These are phyloP conservation scores for Metrosideros polymorpha DNA, from an alignment of 441 rosid genomes.

Conservation along the genomic window DNA sequence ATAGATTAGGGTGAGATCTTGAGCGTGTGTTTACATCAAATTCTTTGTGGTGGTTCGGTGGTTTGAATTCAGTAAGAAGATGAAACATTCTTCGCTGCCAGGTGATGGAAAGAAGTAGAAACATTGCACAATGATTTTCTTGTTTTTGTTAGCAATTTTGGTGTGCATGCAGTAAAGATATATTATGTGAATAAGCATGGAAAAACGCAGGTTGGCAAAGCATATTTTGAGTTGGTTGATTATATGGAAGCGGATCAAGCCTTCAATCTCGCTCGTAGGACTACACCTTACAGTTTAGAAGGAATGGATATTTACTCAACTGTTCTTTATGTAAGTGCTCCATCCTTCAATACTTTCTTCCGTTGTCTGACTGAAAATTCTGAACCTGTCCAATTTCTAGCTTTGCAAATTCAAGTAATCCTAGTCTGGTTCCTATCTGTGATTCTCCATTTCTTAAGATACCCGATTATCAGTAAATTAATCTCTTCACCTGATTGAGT, in stretches of 20 bases:
- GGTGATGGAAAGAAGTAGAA: background rate
- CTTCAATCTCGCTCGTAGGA: constrained; percentile 68
- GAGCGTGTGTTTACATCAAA: background rate
- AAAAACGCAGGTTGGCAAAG: constrained; percentile 80
- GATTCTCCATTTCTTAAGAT: background rate
- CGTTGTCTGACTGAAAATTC: background rate
- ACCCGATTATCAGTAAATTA: background rate
- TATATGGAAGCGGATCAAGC: constrained; percentile 88
- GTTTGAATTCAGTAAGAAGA: background rate
- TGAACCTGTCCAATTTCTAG: background rate
- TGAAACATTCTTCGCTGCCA: background rate
- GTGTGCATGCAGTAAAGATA: background rate
- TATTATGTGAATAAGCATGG: background rate
- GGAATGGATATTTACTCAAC: constrained; percentile 97
- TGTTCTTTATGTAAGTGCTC: constrained; percentile 74
- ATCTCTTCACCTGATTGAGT: background rate
- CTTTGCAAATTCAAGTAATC: background rate
- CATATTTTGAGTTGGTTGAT: constrained; percentile 84
- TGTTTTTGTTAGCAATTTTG: background rate
- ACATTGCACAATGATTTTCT: background rate
- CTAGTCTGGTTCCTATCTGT: background rate
- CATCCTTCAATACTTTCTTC: background rate
- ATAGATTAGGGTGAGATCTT: background rate
- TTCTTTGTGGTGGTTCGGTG: background rate
- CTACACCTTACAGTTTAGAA: constrained; percentile 85